Evolutionary conservation across 495 filamentous ascomycete species (phyloP).

Genomic region (Rhypophila decipiens): DNA sequence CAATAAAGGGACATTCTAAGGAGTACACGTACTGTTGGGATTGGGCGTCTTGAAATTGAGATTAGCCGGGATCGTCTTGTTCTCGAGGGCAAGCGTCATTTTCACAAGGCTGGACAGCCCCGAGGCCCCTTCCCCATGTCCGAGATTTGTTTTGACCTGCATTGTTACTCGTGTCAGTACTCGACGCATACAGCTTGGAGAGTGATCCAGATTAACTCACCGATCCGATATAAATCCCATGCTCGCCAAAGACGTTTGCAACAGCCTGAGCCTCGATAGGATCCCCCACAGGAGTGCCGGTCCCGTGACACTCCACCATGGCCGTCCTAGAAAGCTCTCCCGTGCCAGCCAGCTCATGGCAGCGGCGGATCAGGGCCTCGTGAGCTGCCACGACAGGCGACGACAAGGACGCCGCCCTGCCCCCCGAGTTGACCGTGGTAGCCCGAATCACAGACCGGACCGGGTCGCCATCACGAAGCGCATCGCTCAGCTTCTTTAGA

Average conservation of each 20-base stretch:
- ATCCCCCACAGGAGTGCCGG: neutral
- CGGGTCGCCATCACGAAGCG: constrained; percentile 34
- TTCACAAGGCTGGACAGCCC: constrained; percentile 1
- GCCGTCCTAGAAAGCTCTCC: neutral
- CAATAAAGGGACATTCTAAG: too few relatives aligned
- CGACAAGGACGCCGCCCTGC: constrained; percentile 38
- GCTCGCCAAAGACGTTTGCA: neutral
- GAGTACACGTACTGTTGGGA: neutral
- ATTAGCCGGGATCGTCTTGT: constrained; percentile 1
- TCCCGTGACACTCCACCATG: constrained; percentile 1
- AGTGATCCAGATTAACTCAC: neutral
- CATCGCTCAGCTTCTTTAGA: constrained; percentile 44
- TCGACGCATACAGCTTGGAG: neutral
- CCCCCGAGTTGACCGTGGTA: constrained; percentile 43
- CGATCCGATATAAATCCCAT: neutral
- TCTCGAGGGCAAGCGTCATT: neutral
- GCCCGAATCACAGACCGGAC: constrained; percentile 51
- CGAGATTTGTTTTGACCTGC: constrained; percentile 1
- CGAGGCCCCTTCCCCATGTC: neutral
- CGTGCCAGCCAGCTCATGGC: constrained; percentile 23
- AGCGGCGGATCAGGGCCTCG: constrained; percentile 34
- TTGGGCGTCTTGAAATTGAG: neutral
- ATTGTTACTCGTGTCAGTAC: neutral
- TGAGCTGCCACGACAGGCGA: constrained; percentile 43
- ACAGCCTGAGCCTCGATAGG: neutral